phyloP scores from a whole-genome alignment of 2,329 filamentous ascomycete species.

The Pseudopyricularia javanii region DNA sequence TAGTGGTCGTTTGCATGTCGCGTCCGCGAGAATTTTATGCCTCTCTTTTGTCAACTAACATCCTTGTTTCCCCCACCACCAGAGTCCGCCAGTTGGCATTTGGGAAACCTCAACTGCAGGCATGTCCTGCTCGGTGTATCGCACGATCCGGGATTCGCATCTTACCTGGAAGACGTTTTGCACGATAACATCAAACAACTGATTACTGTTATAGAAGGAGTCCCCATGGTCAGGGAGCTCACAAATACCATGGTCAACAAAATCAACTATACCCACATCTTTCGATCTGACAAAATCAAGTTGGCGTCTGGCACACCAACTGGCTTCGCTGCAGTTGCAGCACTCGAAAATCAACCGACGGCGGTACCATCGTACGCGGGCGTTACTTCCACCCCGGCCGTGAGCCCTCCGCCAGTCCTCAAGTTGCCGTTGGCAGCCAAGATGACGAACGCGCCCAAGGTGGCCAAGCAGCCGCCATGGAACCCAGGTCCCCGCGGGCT shows the following conservation, averaged over 20 bases:
- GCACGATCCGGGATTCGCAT: constrained; percentile 47
- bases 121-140: constrained; percentile 49
- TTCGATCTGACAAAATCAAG: constrained; percentile 38
- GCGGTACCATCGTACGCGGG: constrained; percentile 25
- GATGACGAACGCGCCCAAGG: constrained; percentile 8
- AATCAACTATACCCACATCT: constrained; percentile 31
- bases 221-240: constrained; percentile 37
- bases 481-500: constrained; percentile 40
- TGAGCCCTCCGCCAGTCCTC: constrained; percentile 14
- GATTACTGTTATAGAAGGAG: constrained; percentile 42
- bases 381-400: constrained; percentile 16
- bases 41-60: constrained; percentile 4
- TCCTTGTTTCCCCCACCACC: constrained; percentile 1
- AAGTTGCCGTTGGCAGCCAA: constrained; percentile 24
- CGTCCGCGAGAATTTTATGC: background rate
- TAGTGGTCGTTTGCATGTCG: background rate
- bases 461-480: constrained; percentile 27
- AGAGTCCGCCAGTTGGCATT: constrained; percentile 43
- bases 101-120: constrained; percentile 48
- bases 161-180: constrained; percentile 43
- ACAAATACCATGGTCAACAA: constrained; percentile 31
- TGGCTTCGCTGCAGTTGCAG: constrained; percentile 1
- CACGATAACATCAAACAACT: constrained; percentile 29
- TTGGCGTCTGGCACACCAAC: constrained; percentile 4
- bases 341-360: background rate